Evolutionary conservation across 768 basidiomycete genomes (phyloP).

Genomic region (Agrocybe pediades): DNA sequence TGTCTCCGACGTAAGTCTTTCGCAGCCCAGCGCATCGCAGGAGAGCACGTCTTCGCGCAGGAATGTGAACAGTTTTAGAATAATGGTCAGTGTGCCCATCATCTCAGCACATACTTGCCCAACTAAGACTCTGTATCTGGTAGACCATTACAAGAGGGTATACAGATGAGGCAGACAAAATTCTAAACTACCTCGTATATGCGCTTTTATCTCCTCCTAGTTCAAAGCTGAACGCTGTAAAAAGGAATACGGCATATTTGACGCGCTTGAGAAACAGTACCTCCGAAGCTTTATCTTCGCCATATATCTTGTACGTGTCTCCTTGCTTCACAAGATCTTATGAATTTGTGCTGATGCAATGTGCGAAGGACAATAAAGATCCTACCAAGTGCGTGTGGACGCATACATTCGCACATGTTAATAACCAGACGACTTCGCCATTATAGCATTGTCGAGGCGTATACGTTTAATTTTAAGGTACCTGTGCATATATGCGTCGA

Average conservation of each 20-base stretch:
- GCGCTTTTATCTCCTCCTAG: neutral
- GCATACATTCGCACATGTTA: neutral
- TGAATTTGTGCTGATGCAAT: neutral
- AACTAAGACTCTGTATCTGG: neutral
- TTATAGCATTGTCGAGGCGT: conserved; percentile 80
- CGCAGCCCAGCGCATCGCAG: conserved; percentile 32
- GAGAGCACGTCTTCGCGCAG: conserved; percentile 31
- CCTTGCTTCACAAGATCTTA: neutral
- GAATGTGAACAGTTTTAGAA: conserved; percentile 64
- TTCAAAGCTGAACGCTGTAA: conserved; percentile 7
- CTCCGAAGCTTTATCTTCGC: conserved; percentile 85
- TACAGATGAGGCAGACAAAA: conserved; percentile 80
- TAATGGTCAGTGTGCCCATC: conserved; percentile 48
- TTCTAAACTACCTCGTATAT: conserved; percentile 74
- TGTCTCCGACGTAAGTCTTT: conserved; percentile 35
- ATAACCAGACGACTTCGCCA: neutral
- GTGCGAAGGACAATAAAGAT: conserved; percentile 74
- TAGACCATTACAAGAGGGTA: conserved; percentile 72
- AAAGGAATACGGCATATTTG: conserved; percentile 85
- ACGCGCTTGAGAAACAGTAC: conserved; percentile 84
- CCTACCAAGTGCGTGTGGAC: conserved; percentile 60
- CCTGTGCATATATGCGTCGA: conserved; percentile 4
- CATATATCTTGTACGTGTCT: conserved; percentile 68
- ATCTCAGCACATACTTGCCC: neutral
- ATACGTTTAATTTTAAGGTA: conserved; percentile 86